These are phyloP conservation scores for Vitis rotundifolia DNA, from an alignment of 164 flowering plant species.

Conservation along the genomic window DNA sequence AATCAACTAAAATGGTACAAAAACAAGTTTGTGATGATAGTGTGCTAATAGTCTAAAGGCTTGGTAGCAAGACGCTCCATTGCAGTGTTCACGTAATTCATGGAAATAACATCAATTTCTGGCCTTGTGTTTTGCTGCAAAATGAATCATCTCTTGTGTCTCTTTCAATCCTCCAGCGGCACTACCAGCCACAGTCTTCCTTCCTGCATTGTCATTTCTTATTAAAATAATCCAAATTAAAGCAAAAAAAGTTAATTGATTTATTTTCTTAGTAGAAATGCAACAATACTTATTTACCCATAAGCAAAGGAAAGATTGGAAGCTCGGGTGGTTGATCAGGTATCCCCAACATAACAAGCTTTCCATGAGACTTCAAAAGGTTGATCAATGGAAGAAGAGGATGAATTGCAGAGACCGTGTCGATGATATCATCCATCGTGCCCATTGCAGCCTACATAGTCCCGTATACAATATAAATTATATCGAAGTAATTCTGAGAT, in stretches of 20 bases:
- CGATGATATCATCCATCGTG: constrained; percentile 49
- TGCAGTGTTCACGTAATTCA: constrained; percentile 52
- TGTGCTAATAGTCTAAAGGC: too few relatives aligned
- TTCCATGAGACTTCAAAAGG: constrained; percentile 43
- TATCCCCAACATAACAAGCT: constrained; percentile 42
- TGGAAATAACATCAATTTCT: constrained; percentile 49
- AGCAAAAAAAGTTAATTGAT: not conserved
- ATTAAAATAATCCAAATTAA: not conserved
- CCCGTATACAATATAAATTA: too few relatives aligned
- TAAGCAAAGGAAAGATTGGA: constrained; percentile 33
- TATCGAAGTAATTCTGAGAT: too few relatives aligned
- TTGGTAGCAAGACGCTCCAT: constrained; percentile 35
- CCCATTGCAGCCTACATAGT: constrained; percentile 34
- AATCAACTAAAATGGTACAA: too few relatives aligned
- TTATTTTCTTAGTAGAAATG: not conserved
- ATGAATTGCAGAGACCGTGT: constrained; percentile 47
- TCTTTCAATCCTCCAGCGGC: constrained; percentile 57
- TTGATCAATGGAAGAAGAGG: constrained; percentile 36
- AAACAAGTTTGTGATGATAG: too few relatives aligned
- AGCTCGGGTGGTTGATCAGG: constrained; percentile 47
- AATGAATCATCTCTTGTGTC: constrained; percentile 66
- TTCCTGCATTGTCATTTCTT: constrained; percentile 26
- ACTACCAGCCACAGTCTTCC: constrained; percentile 50
- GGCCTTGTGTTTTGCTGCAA: constrained; percentile 50
- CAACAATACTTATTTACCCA: constrained; percentile 29